Base-by-base conservation (phyloP, 2,329 filamentous ascomycete species). In the Talaromyces sp. region DNA sequence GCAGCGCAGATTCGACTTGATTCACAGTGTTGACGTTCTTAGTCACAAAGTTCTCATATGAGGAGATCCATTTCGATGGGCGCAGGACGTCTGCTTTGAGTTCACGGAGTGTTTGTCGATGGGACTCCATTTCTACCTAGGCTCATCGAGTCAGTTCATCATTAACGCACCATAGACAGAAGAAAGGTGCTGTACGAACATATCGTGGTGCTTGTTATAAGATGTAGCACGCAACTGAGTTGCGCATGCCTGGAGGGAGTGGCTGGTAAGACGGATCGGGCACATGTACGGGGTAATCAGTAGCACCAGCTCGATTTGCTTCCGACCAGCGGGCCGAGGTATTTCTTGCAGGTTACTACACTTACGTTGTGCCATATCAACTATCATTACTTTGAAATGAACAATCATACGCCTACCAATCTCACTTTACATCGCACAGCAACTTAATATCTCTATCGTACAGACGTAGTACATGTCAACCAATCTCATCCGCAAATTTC, bases 11-110 rank as follows among this genome's bases (percentile, higher is more conserved):
- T 82, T 99, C 95, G 68, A 99, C 94, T 81, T 97, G 93, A 59
- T 92, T 92, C 62, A 99, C 93, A 66, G 96, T 92, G 73, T 92
- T 90, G 67, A 93, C 89, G 77, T 99, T 99, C 81, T 94, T 95
- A 68, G 91, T 90, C 81, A 99, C 94, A 80, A 98, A 97, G 69
- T 95, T 89, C 65, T 80, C 78, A 62, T 80, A 80, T 27, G 78
- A 66, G 39, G 71, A 72, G 19, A 78, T 66, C 74, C 78, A 78
- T 67, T 78, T 79, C 0, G 74, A 75, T n/a, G 77, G 77, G 41
- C 72, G 71, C 50, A 77, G 68, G 65, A 78, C 68, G 52, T 66
- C 72, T 31, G 71, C 65, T 22, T 74, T 71, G 60, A 77, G 71
- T 9, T 63, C 35, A 56, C 68, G 73, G 48, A 72, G 69, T 37